Conservation (phyloP, 495 filamentous ascomycete species). For the Neurospora discreta region DNA sequence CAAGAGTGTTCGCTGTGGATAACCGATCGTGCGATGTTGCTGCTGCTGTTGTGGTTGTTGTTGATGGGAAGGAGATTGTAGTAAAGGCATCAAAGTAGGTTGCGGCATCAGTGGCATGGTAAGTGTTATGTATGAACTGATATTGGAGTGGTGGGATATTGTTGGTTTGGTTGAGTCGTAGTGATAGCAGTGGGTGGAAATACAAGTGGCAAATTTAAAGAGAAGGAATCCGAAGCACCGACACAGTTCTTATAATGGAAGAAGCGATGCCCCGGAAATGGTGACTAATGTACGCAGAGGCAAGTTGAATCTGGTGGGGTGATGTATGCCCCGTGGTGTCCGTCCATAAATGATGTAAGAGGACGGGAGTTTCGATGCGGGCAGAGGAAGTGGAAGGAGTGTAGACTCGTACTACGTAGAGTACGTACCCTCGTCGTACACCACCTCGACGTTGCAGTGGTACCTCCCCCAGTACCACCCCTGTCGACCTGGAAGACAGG, state of each 20-base stretch:
- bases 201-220: background rate
- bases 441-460: background rate
- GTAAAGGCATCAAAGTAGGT: background rate
- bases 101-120: background rate
- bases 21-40: background rate
- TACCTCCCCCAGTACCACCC: background rate
- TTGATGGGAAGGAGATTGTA: background rate
- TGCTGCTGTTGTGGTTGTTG: background rate
- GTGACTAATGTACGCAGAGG: background rate
- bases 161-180: background rate
- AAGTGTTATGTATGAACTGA: background rate
- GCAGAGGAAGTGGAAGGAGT: background rate
- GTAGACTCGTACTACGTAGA: background rate
- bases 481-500: background rate
- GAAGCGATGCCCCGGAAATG: background rate
- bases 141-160: background rate
- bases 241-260: background rate
- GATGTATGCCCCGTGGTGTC: background rate
- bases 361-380: background rate
- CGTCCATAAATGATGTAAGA: background rate
- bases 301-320: background rate
- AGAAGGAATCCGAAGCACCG: background rate
- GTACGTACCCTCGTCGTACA: background rate
- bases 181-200: background rate
- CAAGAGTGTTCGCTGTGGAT: background rate